Percentiles rank a stretch among this genome's conserved stretches.
phyloP scores from a whole-genome alignment of 345 rosid species.

The Anacardium occidentale region DNA sequence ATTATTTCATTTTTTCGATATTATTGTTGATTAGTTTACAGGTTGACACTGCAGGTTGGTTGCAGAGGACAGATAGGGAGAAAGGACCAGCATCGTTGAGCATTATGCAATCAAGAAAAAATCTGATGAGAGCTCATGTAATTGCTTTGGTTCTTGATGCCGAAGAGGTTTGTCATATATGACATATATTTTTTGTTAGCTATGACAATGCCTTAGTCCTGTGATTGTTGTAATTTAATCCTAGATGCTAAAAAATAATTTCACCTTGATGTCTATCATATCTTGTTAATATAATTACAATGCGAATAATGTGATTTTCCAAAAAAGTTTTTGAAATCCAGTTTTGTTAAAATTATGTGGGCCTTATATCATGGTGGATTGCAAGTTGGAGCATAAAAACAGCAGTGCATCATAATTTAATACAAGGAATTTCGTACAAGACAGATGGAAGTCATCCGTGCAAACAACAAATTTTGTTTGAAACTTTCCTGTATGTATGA shows the following conservation, averaged over 20 bases:
- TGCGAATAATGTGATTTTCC: not conserved
- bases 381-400: not conserved
- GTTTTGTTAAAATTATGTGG: not conserved
- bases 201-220: not conserved
- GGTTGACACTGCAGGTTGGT: slow-evolving; percentile 99
- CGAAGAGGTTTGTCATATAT: slow-evolving; percentile 62
- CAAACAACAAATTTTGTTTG: not conserved
- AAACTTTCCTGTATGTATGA: slow-evolving; percentile 4
- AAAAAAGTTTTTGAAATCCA: not conserved
- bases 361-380: not conserved
- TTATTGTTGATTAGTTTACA: slow-evolving; percentile 25
- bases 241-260: not conserved
- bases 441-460: not conserved
- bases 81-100: slow-evolving; percentile 95
- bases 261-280: not conserved
- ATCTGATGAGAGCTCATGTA: slow-evolving; percentile 91
- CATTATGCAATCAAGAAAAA: slow-evolving; percentile 90
- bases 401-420: not conserved
- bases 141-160: slow-evolving; percentile 92
- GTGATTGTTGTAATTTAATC: not conserved
- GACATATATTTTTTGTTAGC: not conserved
- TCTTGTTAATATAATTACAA: not conserved
- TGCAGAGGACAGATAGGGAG: slow-evolving; percentile 76
- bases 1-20: not conserved
- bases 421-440: not conserved